Conservation (phyloP, 2,329 filamentous ascomycete genomes). For the Neonectria sp. region DNA sequence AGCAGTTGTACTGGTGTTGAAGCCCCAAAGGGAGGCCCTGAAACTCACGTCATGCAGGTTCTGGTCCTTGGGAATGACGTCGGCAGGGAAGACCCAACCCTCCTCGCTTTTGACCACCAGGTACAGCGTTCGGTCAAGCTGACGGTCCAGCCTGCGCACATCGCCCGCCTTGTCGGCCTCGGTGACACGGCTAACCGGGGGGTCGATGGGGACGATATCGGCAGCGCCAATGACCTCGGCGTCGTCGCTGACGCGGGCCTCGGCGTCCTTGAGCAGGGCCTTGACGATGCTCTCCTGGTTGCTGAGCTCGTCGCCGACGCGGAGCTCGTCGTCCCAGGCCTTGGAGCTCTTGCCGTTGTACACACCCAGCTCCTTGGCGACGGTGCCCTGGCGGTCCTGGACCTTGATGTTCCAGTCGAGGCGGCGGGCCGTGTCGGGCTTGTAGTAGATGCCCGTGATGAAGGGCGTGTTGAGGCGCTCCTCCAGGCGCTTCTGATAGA, state of each 20-base stretch:
- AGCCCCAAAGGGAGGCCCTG: background rate
- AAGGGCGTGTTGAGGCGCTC: conserved; percentile 92
- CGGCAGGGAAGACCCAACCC: conserved; percentile 89
- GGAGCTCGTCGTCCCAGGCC: conserved; percentile 93
- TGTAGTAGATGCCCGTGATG: conserved; percentile 94
- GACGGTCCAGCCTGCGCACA: conserved; percentile 82
- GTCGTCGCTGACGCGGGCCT: conserved; percentile 72
- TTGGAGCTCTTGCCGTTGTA: conserved; percentile 80
- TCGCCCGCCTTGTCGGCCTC: conserved; percentile 86
- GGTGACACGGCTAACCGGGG: conserved; percentile 78
- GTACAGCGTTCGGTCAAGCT: conserved; percentile 87
- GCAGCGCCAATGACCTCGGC: conserved; percentile 71
- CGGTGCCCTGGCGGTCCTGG: conserved; percentile 78
- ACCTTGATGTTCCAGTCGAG: conserved; percentile 93
- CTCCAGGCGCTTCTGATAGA: conserved; percentile 97
- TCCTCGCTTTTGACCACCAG: conserved; percentile 83
- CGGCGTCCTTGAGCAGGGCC: conserved; percentile 81
- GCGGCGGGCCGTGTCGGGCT: conserved; percentile 86
- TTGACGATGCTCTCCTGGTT: conserved; percentile 76
- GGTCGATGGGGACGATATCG: conserved; percentile 78
- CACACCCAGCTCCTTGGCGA: conserved; percentile 86
- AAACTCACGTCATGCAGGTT: conserved; percentile 84
- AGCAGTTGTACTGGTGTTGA: conserved; percentile 21
- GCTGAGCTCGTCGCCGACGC: conserved; percentile 79
- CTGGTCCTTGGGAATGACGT: conserved; percentile 78